Evolutionary conservation across 208 protist genomes (phyloP), one percentile per base, ranked within the genome.

Genomic region (Herpetomonas samuelpessoai): DNA sequence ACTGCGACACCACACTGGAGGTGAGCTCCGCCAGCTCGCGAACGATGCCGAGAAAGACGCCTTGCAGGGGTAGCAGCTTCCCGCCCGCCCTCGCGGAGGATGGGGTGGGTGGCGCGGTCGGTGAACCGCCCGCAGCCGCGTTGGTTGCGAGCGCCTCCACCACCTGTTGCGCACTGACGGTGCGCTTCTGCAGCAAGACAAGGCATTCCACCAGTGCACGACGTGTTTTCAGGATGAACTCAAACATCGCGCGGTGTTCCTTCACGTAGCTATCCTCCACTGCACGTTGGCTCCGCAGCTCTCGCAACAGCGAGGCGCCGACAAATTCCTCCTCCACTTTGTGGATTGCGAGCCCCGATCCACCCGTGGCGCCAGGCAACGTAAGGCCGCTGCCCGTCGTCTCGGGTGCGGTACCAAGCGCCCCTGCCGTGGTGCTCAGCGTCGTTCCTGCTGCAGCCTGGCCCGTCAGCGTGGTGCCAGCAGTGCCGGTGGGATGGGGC

Each of bases 221-320:
- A 2, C 87, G 77, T 45, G 87, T 93, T 47, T 78, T 76, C 38
- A 93, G 70, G 59, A 93, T 90, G 56, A 93, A 93, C 64, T 93
- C 87, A 62, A 93, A 91, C 28, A 86, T 71, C 3, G 61, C 63
- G 52, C 75, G 76, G 51, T 89, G 64, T 58, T 92, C 79, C n/a
- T 76, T 75, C 4, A 87, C 46, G 44, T 82, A 87, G 53, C 70
- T 72, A 19, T 84, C 81, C n/a, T 88, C 81, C 2, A 70, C 38
- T 2, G 31, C 22, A 28, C 30, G 55, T 47, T 75, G 68, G 1
- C 50, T 66, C 2, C 65, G 68, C 28, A 84, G 52, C 49, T 77
- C 80, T 14, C 59, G 62, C 19, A 78, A 18, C 12, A 74, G 48
- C 22, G 52, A 56, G n/a, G 21, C 57, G 57, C 51, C 73, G 49